Evolutionary conservation across 768 basidiomycete genomes (phyloP), one percentile per base, ranked within the genome.

Genomic region (Suillus clintonianus): DNA sequence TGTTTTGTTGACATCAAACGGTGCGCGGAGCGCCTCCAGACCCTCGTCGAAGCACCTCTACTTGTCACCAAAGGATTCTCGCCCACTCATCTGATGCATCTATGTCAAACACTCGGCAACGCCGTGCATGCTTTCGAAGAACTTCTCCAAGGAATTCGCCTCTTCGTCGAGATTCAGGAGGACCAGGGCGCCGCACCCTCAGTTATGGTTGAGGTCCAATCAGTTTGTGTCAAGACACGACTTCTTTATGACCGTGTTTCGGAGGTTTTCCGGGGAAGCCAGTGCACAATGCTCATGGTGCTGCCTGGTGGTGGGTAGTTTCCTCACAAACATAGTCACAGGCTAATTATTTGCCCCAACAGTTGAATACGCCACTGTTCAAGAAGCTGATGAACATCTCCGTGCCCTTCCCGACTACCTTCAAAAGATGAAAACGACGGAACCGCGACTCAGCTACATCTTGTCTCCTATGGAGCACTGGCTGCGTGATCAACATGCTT

Each of bases 91-190:
- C 34, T 53, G 53, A 64, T 47, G 27, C 60, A 67, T 4, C 66
- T 77, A 59, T 48, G 60, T 42, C 34, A 64, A 19, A 68, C 74
- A 3, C 43, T 76, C 17, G 27, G 55, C 24, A 59, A 62, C 30
- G 67, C 64, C 43, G 36, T 62, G 11, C 73, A 75, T 57, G 76
- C 81, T 14, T 65, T 83, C 34, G 72, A 77, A 11, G 83, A 84
- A 63, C 70, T 78, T 51, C 72, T 62, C 27, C 71, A 76, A 36
- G 80, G 72, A 22, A 72, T 82, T 42, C 58, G 60, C 7, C 66
- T 70, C 14, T 80, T 79, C 65, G 73, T 72, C 43, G 70, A 74
- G 8, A 68, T 81, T 50, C 70, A 79, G 61, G 71, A 69, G 34
- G 64, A 64, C 27, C 60, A 47, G 10, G 61, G 64, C 8, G 45